phyloP scores from a whole-genome alignment of 2,329 filamentous ascomycete genomes.

The Claviceps paspali region DNA sequence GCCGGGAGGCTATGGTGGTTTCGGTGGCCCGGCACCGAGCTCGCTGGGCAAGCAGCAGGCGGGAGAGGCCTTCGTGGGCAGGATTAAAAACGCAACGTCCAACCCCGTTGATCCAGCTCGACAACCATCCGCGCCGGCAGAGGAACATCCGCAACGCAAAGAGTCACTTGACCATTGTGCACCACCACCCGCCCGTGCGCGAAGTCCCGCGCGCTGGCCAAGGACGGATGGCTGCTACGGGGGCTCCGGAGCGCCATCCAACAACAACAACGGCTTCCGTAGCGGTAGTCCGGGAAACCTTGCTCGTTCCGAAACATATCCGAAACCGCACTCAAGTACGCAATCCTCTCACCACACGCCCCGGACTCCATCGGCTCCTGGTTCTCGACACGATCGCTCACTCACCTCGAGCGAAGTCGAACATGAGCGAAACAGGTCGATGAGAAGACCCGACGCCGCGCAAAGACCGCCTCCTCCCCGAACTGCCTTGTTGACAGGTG shows the following conservation, averaged over 20 bases:
- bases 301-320: conserved; percentile 38
- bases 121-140: conserved; percentile 18
- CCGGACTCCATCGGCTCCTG: conserved; percentile 32
- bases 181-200: neutral
- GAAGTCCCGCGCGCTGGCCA: conserved; percentile 21
- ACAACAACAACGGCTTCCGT: conserved; percentile 19
- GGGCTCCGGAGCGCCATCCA: conserved; percentile 39
- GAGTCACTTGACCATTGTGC: conserved; percentile 13
- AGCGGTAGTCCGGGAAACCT: conserved; percentile 22
- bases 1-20: conserved; percentile 35
- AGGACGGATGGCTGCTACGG: conserved; percentile 41
- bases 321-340: conserved; percentile 21
- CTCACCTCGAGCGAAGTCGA: conserved; percentile 13
- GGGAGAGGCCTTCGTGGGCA: conserved; percentile 32
- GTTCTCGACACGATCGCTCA: conserved; percentile 23
- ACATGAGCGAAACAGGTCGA: conserved; percentile 23
- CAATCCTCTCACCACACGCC: conserved; percentile 20
- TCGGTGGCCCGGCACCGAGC: conserved; percentile 11
- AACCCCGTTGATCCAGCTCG: conserved; percentile 45
- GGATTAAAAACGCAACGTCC: conserved; percentile 50
- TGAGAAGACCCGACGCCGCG: conserved; percentile 33
- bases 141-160: conserved; percentile 18
- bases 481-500: conserved; percentile 29
- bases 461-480: conserved; percentile 38
- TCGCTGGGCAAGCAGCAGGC: conserved; percentile 7